These are phyloP conservation scores for Cyberlindnera nakhonratchasimensis DNA, from an alignment of 805 yeast genomes.

Conservation along the genomic window DNA sequence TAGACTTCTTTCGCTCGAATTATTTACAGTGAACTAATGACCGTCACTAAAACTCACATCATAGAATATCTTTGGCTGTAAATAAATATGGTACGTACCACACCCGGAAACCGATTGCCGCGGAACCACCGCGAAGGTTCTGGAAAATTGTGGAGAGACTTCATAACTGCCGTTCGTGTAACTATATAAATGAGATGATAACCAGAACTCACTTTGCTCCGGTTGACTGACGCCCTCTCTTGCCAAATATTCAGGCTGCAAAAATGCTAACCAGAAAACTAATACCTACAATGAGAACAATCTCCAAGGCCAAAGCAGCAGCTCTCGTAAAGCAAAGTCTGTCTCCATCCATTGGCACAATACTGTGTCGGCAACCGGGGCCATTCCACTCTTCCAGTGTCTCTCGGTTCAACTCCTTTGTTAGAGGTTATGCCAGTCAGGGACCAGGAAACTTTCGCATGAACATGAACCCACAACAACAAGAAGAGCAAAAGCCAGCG, in stretches of 20 bases:
- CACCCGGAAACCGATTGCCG: too few relatives aligned
- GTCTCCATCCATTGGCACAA: constrained; percentile 1
- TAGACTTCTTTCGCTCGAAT: too few relatives aligned
- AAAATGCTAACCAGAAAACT: constrained; percentile 12
- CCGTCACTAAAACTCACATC: neutral
- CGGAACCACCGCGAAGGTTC: constrained; percentile 1
- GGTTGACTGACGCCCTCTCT: too few relatives aligned
- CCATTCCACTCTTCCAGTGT: neutral
- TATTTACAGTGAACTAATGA: neutral
- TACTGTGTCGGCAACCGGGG: neutral
- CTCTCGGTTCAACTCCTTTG: neutral
- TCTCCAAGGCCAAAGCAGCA: constrained; percentile 3
- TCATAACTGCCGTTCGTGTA: too few relatives aligned
- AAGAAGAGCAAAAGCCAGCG: constrained; percentile 59
- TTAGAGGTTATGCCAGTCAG: constrained; percentile 11
- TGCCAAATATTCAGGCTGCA: neutral
- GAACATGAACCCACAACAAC: constrained; percentile 40
- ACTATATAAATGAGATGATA: too few relatives aligned
- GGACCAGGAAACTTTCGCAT: constrained; percentile 23
- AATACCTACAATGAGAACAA: neutral
- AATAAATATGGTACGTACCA: too few relatives aligned
- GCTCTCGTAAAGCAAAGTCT: neutral
- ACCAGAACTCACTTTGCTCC: too few relatives aligned
- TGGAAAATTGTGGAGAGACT: constrained; percentile 1
- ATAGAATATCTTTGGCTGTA: too few relatives aligned